A percentile compares a stretch with the other conserved stretches of the same genome.
Evolutionary conservation across 225 moss, liverwort and hornwort genomes (phyloP).

Genomic region (Bryum argenteum): DNA sequence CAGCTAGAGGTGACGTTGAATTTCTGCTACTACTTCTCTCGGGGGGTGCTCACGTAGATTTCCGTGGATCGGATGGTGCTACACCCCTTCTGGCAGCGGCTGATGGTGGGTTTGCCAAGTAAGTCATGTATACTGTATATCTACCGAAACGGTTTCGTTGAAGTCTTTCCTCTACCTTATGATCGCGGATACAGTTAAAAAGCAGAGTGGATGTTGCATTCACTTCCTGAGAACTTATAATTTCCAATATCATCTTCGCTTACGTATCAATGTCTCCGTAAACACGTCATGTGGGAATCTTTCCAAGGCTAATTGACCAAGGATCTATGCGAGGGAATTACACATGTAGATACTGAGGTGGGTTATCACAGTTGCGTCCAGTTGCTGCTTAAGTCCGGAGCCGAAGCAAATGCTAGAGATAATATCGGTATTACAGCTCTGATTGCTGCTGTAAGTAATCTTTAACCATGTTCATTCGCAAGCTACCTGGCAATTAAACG

Average conservation of each 20-base stretch:
- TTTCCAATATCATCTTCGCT: constrained; percentile 7
- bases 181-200: background rate
- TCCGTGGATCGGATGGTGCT: constrained; percentile 46
- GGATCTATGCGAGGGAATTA: constrained; percentile 10
- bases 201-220: constrained; percentile 7
- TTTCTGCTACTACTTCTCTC: constrained; percentile 40
- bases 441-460: constrained; percentile 40
- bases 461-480: constrained; percentile 18
- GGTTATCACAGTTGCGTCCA: constrained; percentile 47
- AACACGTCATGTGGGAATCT: constrained; percentile 9
- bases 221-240: constrained; percentile 9
- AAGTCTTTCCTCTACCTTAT: background rate
- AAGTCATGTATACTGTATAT: constrained; percentile 9
- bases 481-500: background rate
- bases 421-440: constrained; percentile 43
- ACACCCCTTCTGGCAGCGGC: constrained; percentile 54
- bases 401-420: constrained; percentile 44
- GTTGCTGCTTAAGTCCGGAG: constrained; percentile 44
- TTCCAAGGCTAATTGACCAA: constrained; percentile 18
- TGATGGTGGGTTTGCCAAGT: constrained; percentile 41
- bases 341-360: constrained; percentile 25
- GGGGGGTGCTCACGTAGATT: constrained; percentile 43
- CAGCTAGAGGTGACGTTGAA: constrained; percentile 44
- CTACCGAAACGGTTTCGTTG: background rate
- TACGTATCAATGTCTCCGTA: background rate